Percentiles rank a stretch among this genome's conserved stretches.
Evolutionary conservation across 2,329 filamentous ascomycete species (phyloP).

Genomic region (Stagonosporopsis vannaccii): DNA sequence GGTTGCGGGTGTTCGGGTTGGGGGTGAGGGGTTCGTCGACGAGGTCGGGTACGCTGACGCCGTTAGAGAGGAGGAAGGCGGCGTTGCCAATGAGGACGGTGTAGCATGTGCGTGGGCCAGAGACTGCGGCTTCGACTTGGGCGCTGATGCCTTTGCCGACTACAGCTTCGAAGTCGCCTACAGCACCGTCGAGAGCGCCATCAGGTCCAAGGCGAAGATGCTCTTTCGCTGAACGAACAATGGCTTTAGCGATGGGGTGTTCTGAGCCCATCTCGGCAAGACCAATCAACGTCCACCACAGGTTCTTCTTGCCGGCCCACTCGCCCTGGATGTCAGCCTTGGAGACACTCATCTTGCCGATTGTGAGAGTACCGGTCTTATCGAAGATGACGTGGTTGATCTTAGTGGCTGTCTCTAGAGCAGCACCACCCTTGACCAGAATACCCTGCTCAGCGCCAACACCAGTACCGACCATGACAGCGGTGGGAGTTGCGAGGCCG

Average conservation of each 20-base stretch:
- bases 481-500: constrained; percentile 93
- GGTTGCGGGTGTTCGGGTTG: constrained; percentile 45
- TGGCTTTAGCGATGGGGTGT: constrained; percentile 92
- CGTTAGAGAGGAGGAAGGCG: constrained; percentile 74
- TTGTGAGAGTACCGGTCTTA: constrained; percentile 94
- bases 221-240: constrained; percentile 75
- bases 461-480: constrained; percentile 99
- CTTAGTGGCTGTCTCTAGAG: constrained; percentile 88
- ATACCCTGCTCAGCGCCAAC: constrained; percentile 95
- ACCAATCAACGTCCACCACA: constrained; percentile 97
- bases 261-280: constrained; percentile 96
- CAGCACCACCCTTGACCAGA: constrained; percentile 94
- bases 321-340: constrained; percentile 69
- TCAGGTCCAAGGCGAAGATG: constrained; percentile 77
- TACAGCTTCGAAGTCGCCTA: constrained; percentile 82
- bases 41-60: constrained; percentile 67
- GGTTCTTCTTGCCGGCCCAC: constrained; percentile 74
- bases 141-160: constrained; percentile 89
- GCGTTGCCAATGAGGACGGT: constrained; percentile 85
- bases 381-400: constrained; percentile 90
- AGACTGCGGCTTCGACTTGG: constrained; percentile 76
- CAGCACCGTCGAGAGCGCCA: constrained; percentile 78
- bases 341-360: constrained; percentile 94
- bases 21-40: constrained; percentile 60
- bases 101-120: constrained; percentile 74